Base-by-base conservation (phyloP, 2,329 filamentous ascomycete genomes). In the Penicillium sp. region DNA sequence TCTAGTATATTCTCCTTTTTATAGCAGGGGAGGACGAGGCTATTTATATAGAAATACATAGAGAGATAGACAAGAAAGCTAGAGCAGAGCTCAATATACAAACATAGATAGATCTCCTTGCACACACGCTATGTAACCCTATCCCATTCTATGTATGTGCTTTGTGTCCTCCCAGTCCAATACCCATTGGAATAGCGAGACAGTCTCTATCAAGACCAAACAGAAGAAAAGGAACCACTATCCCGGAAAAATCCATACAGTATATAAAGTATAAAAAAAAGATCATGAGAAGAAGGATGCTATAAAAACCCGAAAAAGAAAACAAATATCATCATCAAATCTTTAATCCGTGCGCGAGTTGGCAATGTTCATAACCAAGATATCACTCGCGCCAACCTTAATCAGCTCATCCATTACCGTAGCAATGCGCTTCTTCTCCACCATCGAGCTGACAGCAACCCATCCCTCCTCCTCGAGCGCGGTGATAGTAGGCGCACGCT, bases 381-480 rank as follows among this genome's bases (percentile, higher is more conserved):
- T 92, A 74, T 97, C 92, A 52, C 86, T 85, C 1, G 92, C 92
- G 2, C 92, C 92, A 29, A 89, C 82, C 68, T 82, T 84, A 33
- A 82, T 86, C 70, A 96, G 74, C 66, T 90, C 83, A 73, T 97
- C 92, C 92, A 97, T 97, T 38, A 89, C 90, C 7, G 85, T 80
- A 2, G 92, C 92, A 69, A 96, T 88, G 68, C 84, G 84, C 79
- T 91, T 93, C 79, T 91, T 90, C 80, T 91, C 87, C 7, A 96
- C 92, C 93, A 97, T 97, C 49, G 87, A 87, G 71, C 87, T 91
- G 61, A 97, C 89, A n/a, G 93, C 92, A 36, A 97, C 91, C 93
- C 93, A 97, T 53, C 87, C 90, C 55, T 91, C 86, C 70, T 91
- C 89, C 65, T 97, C 93, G 3, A 99, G 81, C 16, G 89, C 81